phyloP scores from a whole-genome alignment of 1,139 yeast genomes.

The Arxiozyma bovina region DNA sequence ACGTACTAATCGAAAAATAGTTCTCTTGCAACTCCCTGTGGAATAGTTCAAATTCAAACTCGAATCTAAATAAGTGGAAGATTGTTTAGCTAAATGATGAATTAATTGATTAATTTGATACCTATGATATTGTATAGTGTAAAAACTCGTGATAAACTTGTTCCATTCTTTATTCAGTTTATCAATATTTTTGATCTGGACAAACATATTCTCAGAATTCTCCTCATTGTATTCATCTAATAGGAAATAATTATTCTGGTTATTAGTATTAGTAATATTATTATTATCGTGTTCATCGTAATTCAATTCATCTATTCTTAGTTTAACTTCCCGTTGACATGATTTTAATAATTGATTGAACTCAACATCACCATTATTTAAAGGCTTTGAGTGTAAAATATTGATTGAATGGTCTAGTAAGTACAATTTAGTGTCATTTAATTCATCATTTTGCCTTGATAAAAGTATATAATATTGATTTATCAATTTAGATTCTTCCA shows the following conservation, averaged over 20 bases:
- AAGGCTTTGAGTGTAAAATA: constrained; percentile 19
- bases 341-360: constrained; percentile 21
- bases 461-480: constrained; percentile 24
- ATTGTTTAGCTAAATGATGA: constrained; percentile 18
- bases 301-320: constrained; percentile 15
- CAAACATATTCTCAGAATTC: neutral
- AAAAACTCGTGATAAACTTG: constrained; percentile 25
- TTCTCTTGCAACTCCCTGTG: neutral
- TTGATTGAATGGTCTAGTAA: constrained; percentile 22
- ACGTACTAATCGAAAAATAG: neutral
- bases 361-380: constrained; percentile 18
- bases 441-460: constrained; percentile 28
- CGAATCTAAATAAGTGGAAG: neutral
- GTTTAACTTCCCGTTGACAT: constrained; percentile 25
- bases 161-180: constrained; percentile 25
- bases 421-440: constrained; percentile 25
- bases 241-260: no score
- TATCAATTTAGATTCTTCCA: neutral
- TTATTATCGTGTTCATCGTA: constrained; percentile 9
- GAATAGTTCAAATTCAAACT: neutral
- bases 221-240: neutral
- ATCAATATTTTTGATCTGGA: constrained; percentile 6
- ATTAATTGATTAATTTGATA: constrained; percentile 25
- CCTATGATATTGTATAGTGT: constrained; percentile 23
- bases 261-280: neutral